A percentile compares a stretch with the other conserved stretches of the same genome.
These are phyloP conservation scores for Colletotrichum gigasporum DNA, from an alignment of 2,329 filamentous ascomycete species.

Conservation along the genomic window DNA sequence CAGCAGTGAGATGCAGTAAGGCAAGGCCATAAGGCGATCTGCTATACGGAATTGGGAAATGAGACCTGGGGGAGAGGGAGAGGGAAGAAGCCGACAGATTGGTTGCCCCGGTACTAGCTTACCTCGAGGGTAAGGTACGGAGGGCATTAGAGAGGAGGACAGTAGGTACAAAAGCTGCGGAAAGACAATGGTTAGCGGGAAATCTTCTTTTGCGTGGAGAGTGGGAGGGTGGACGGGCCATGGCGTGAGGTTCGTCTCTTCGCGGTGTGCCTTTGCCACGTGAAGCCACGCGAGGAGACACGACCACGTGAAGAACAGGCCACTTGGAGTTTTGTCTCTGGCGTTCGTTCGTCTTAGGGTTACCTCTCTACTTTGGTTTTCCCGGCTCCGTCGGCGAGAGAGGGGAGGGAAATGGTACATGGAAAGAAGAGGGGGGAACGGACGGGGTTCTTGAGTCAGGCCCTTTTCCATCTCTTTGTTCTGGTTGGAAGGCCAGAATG, in stretches of 20 bases:
- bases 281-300: background rate
- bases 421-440: background rate
- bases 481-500: too few species aligned
- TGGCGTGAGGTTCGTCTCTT: constrained; percentile 27
- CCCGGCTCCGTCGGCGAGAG: background rate
- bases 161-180: background rate
- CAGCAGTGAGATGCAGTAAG: too few species aligned
- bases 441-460: constrained; percentile 7
- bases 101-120: too few species aligned
- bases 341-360: background rate
- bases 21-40: too few species aligned
- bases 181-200: too few species aligned
- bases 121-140: background rate
- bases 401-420: background rate
- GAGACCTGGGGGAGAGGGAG: background rate
- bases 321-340: background rate
- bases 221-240: constrained; percentile 10
- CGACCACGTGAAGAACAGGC: constrained; percentile 10
- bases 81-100: background rate
- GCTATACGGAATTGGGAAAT: too few species aligned
- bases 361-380: background rate
- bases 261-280: background rate
- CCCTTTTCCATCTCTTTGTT: background rate
- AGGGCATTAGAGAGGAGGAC: background rate
- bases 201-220: background rate